These are phyloP conservation scores for Kluyveromyces lactis DNA, from an alignment of 805 yeast species.

Conservation along the genomic window DNA sequence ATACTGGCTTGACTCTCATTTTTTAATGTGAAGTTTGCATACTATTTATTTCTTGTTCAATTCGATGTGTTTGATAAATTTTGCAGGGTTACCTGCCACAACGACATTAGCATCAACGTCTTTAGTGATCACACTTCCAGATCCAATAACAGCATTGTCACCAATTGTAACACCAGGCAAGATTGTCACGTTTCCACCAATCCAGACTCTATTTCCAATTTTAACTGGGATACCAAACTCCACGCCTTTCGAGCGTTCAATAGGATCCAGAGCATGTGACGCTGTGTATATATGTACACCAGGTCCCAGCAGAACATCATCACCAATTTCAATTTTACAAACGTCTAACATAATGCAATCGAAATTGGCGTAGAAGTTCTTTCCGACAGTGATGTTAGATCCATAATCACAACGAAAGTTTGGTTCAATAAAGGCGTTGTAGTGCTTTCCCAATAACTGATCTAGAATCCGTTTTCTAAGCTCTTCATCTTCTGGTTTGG, in stretches of 20 bases:
- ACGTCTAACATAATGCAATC: conserved; percentile 48
- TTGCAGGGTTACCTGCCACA: conserved; percentile 59
- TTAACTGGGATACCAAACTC: conserved; percentile 51
- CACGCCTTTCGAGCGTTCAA: conserved; percentile 28
- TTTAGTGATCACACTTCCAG: conserved; percentile 56
- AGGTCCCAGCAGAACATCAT: conserved; percentile 55
- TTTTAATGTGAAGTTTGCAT: no score
- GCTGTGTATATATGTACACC: conserved; percentile 53
- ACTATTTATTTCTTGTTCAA: no score
- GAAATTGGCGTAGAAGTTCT: conserved; percentile 53
- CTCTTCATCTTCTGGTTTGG: conserved; percentile 24
- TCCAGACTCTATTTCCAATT: conserved; percentile 63
- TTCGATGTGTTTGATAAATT: conserved; percentile 29
- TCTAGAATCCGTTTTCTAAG: conserved; percentile 33
- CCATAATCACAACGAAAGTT: conserved; percentile 65
- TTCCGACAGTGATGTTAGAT: conserved; percentile 48
- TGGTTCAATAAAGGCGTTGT: conserved; percentile 40
- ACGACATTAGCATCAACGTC: conserved; percentile 47
- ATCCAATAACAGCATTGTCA: conserved; percentile 52
- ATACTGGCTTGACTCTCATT: no score
- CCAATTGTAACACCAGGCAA: conserved; percentile 65
- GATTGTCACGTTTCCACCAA: conserved; percentile 47
- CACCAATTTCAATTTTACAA: conserved; percentile 52
- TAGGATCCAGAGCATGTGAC: conserved; percentile 52
- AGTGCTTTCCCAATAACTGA: conserved; percentile 42